A percentile compares a stretch with the other conserved stretches of the same genome.
These are phyloP conservation scores for Hemisphaericaspora subhashii DNA, from an alignment of 1,139 yeast genomes.

Conservation along the genomic window DNA sequence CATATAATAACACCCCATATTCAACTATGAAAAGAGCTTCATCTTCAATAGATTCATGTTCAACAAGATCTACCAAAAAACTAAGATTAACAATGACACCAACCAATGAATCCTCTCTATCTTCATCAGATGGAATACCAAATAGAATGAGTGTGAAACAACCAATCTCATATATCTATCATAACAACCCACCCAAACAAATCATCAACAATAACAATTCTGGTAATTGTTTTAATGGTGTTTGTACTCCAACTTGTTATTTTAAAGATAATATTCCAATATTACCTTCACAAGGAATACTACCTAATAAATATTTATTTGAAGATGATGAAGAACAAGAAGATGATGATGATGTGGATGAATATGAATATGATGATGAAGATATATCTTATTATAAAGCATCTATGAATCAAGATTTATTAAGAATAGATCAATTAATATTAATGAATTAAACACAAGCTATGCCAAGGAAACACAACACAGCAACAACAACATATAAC, in stretches of 20 bases:
- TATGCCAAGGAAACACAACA: too few species aligned
- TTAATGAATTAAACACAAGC: constrained; percentile 1
- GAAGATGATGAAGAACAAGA: constrained; percentile 1
- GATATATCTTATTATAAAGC: constrained; percentile 6
- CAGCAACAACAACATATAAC: too few species aligned
- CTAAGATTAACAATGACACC: neutral
- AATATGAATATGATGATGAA: constrained; percentile 3
- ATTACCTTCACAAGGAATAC: constrained; percentile 5
- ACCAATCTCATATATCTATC: neutral
- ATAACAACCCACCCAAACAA: too few species aligned
- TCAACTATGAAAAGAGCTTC: constrained; percentile 9
- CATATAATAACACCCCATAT: neutral
- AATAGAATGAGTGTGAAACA: too few species aligned
- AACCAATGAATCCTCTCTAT: neutral
- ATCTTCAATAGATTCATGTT: constrained; percentile 5
- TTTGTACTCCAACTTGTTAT: constrained; percentile 1
- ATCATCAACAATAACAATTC: neutral
- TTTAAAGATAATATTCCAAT: constrained; percentile 5
- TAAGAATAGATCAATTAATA: constrained; percentile 13
- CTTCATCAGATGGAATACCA: neutral
- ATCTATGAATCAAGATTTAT: constrained; percentile 9
- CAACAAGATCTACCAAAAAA: constrained; percentile 2
- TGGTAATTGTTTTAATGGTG: neutral
- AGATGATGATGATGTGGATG: constrained; percentile 5
- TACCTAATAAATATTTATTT: neutral